These are phyloP conservation scores for Herpetomonas tarakana DNA, from an alignment of 208 protist genomes.

Conservation along the genomic window DNA sequence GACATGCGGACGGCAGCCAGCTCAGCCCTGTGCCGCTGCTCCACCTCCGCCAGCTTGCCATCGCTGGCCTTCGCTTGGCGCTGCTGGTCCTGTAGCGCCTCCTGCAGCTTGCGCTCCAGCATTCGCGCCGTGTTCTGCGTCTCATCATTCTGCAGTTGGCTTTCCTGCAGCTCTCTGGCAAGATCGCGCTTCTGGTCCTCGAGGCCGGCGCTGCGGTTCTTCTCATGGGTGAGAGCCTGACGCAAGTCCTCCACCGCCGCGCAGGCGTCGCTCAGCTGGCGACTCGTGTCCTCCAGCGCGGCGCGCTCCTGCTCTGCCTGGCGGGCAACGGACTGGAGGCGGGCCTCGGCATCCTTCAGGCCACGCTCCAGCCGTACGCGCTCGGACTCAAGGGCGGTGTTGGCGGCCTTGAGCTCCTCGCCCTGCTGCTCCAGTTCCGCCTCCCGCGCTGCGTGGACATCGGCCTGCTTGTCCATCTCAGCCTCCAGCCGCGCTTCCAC, in stretches of 20 bases:
- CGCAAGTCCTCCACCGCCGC: constrained; percentile 47
- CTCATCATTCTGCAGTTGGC: constrained; percentile 30
- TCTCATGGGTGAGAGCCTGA: constrained; percentile 25
- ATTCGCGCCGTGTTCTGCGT: constrained; percentile 45
- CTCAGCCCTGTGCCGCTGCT: constrained; percentile 56
- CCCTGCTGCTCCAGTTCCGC: constrained; percentile 26
- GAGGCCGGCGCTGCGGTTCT: constrained; percentile 32
- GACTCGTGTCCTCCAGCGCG: constrained; percentile 37
- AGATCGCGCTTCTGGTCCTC: constrained; percentile 38
- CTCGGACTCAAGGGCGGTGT: constrained; percentile 43
- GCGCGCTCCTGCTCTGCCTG: constrained; percentile 51
- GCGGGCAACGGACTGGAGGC: constrained; percentile 30
- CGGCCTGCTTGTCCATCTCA: constrained; percentile 9
- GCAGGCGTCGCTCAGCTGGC: constrained; percentile 34
- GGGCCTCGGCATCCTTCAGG: constrained; percentile 43
- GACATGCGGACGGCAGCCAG: constrained; percentile 38
- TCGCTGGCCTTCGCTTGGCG: constrained; percentile 37
- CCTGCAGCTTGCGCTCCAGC: constrained; percentile 23
- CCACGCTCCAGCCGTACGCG: constrained; percentile 35
- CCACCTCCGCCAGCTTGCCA: constrained; percentile 37
- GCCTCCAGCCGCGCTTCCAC: constrained; percentile 11
- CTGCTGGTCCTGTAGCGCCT: constrained; percentile 35
- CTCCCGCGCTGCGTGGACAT: constrained; percentile 19
- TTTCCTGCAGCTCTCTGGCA: constrained; percentile 34
- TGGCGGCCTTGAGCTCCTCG: constrained; percentile 17